Percentiles rank a stretch among this genome's conserved stretches.
phyloP scores from a whole-genome alignment of 2,329 filamentous ascomycete species.

The Tolypocladium pustulatum region DNA sequence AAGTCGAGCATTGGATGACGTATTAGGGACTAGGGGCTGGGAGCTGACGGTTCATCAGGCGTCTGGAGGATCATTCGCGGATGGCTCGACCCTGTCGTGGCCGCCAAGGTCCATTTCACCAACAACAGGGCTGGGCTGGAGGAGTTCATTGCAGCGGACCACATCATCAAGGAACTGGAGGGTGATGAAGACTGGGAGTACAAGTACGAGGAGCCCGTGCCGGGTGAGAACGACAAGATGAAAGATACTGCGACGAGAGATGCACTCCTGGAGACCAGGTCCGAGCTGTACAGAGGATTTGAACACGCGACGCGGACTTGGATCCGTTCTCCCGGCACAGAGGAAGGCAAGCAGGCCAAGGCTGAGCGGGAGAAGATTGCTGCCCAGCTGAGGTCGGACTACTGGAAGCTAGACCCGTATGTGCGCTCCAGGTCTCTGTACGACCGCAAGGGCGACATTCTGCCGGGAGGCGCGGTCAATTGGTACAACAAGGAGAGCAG shows the following conservation, averaged over 20 bases:
- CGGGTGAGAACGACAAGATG: conserved; percentile 69
- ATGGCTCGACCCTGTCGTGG: conserved; percentile 95
- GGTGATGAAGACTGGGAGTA: conserved; percentile 82
- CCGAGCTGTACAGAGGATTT: conserved; percentile 57
- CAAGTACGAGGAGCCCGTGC: conserved; percentile 63
- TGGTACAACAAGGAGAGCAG: conserved; percentile 46
- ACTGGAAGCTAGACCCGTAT: conserved; percentile 87
- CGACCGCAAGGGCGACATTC: conserved; percentile 67
- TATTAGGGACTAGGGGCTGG: neutral
- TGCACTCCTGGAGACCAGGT: conserved; percentile 51
- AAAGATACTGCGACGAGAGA: conserved; percentile 53
- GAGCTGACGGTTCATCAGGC: conserved; percentile 33
- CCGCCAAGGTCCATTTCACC: conserved; percentile 87
- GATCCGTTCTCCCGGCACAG: conserved; percentile 42
- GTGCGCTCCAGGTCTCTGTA: conserved; percentile 74
- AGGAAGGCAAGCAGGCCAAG: conserved; percentile 36
- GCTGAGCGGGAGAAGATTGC: conserved; percentile 52
- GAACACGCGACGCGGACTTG: conserved; percentile 67
- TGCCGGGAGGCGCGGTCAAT: conserved; percentile 54
- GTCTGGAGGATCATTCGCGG: conserved; percentile 93
- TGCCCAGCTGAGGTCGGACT: conserved; percentile 56
- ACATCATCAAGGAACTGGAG: conserved; percentile 74
- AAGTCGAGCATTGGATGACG: neutral
- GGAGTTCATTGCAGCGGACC: conserved; percentile 58
- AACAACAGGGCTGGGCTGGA: conserved; percentile 71